Percentiles rank a stretch among this genome's conserved stretches.
Evolutionary conservation across 148 eudicot genomes (phyloP).

Genomic region (Silene conica): DNA sequence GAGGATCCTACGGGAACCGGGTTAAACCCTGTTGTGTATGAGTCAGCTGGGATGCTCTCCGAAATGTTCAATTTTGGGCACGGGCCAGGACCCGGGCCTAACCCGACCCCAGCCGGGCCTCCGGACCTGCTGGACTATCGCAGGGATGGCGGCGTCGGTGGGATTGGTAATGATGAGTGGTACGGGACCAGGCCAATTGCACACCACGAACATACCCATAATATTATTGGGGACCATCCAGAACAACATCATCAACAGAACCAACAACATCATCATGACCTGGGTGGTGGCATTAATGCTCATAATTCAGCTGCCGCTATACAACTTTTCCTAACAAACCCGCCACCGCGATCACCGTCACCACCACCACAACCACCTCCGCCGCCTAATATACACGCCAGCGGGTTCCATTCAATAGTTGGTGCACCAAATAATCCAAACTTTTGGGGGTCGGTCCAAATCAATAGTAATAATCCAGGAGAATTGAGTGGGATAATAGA

Average conservation of each 20-base stretch:
- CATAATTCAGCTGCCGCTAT: conserved; percentile 59
- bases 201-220: not conserved
- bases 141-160: conserved; percentile 14
- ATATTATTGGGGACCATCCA: not conserved
- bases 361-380: conserved; percentile 23
- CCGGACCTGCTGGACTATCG: conserved; percentile 34
- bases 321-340: conserved; percentile 78
- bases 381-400: not conserved
- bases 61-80: conserved; percentile 39
- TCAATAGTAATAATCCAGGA: conserved; percentile 22
- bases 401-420: conserved; percentile 3
- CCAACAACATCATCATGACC: conserved; percentile 28
- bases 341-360: conserved; percentile 37
- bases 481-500: conserved; percentile 29
- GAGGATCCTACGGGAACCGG: not conserved
- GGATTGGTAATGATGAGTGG: conserved; percentile 15
- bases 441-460: conserved; percentile 24
- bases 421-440: conserved; percentile 15
- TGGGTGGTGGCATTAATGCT: conserved; percentile 38
- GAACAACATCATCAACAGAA: not conserved
- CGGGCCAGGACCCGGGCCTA: not conserved
- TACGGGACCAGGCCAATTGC: not conserved
- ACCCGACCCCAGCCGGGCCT: not conserved
- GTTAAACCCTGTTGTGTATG: conserved; percentile 8
- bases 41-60: conserved; percentile 35